Evolutionary conservation across 2,329 filamentous ascomycete genomes (phyloP).

Genomic region (Dichotomopilus funicola): DNA sequence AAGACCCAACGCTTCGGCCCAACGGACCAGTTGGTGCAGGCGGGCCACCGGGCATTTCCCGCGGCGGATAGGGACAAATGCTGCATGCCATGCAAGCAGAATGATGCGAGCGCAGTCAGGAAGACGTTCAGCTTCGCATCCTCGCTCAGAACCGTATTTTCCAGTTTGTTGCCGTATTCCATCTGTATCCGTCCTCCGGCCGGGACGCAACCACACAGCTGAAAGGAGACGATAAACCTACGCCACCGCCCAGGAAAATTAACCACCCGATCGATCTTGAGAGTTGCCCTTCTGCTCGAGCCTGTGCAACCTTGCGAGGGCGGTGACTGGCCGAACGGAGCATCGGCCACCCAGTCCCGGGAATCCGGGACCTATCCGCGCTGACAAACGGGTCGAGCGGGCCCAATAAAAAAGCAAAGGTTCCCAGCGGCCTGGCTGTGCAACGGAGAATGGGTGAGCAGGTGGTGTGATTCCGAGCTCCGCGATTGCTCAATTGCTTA

Average conservation of each 20-base stretch:
- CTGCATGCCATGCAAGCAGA: background rate
- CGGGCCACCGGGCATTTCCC: background rate
- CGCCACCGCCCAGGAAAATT: too few species aligned
- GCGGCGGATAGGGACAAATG: background rate
- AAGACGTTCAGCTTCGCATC: too few species aligned
- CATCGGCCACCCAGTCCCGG: background rate
- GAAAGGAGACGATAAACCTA: too few species aligned
- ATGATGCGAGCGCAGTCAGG: background rate
- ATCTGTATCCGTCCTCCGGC: too few species aligned
- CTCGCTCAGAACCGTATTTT: too few species aligned
- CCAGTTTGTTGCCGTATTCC: background rate
- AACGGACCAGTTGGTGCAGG: constrained; percentile 1
- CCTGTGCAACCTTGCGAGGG: too few species aligned
- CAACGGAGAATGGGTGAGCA: background rate
- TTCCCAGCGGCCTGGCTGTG: background rate
- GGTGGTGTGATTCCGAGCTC: constrained; percentile 3
- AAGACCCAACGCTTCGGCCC: background rate
- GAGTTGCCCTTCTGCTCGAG: too few species aligned
- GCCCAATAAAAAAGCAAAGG: constrained; percentile 1
- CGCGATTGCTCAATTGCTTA: constrained; percentile 8
- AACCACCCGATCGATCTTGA: too few species aligned
- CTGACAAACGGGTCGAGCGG: background rate
- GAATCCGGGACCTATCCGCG: background rate
- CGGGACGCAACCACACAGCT: too few species aligned
- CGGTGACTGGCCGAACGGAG: too few species aligned